Percentiles rank a stretch among this genome's conserved stretches.
phyloP scores from a whole-genome alignment of 257 asterid species.

The Schizonepeta tenuifolia region DNA sequence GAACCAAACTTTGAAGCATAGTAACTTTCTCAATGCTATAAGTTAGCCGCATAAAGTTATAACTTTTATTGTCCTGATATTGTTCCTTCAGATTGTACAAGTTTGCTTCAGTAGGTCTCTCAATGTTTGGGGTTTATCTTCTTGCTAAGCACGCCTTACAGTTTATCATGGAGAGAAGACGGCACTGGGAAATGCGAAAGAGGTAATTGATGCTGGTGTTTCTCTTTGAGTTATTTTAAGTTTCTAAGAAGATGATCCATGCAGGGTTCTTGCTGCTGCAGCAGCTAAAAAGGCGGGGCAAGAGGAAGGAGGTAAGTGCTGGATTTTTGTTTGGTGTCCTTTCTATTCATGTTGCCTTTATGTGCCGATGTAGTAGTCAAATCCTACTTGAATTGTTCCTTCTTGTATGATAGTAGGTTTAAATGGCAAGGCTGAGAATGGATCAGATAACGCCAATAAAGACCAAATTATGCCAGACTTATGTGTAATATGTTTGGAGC shows the following conservation, averaged over 20 bases:
- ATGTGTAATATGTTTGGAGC: constrained; percentile 96
- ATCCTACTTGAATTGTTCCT: not conserved
- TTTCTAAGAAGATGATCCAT: constrained; percentile 28
- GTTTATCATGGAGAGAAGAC: constrained; percentile 81
- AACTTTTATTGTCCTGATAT: constrained; percentile 5
- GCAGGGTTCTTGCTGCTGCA: constrained; percentile 91
- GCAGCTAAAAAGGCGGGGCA: constrained; percentile 82
- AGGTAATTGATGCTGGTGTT: constrained; percentile 48
- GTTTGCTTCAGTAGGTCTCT: constrained; percentile 83
- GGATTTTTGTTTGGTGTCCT: constrained; percentile 15
- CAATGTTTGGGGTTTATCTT: constrained; percentile 78
- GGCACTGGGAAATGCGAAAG: constrained; percentile 84
- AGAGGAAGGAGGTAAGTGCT: constrained; percentile 63
- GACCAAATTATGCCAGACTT: constrained; percentile 74
- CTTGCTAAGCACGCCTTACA: constrained; percentile 73
- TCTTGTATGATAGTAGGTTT: constrained; percentile 45
- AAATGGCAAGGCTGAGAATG: constrained; percentile 57
- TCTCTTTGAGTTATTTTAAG: not conserved
- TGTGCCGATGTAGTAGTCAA: constrained; percentile 19
- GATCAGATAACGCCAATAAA: constrained; percentile 51
- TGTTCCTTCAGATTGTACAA: constrained; percentile 80
- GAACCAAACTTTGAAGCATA: constrained; percentile 18
- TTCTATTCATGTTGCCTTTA: not conserved
- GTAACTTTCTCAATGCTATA: not conserved
- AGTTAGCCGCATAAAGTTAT: not conserved